phyloP scores from a whole-genome alignment of 2,329 filamentous ascomycete species.

The Elsinoe australis region DNA sequence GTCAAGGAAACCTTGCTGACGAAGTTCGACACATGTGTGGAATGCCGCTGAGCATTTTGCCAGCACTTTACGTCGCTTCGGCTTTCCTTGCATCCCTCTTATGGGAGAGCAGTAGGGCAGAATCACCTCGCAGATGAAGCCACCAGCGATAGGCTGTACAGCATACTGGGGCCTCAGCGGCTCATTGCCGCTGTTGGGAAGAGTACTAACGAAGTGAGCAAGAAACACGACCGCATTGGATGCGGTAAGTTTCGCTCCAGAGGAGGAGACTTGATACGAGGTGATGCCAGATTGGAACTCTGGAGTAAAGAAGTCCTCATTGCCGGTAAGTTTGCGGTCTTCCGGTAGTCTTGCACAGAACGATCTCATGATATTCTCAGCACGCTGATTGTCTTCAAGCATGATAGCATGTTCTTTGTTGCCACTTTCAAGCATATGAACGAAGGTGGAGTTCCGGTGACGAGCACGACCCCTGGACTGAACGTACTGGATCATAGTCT shows the following conservation, averaged over 20 bases:
- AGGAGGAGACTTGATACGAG: conserved; percentile 54
- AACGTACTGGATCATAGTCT: conserved; percentile 87
- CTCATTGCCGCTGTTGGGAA: conserved; percentile 52
- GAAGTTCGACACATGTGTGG: conserved; percentile 64
- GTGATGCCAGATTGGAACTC: conserved; percentile 38
- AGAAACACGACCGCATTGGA: conserved; percentile 64
- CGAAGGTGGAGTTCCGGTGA: conserved; percentile 66
- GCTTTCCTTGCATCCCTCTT: conserved; percentile 54
- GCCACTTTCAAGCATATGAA: conserved; percentile 70
- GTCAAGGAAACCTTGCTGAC: conserved; percentile 60
- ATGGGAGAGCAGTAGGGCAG: conserved; percentile 70
- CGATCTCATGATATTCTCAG: conserved; percentile 55
- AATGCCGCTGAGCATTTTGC: conserved; percentile 89
- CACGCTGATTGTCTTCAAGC: conserved; percentile 53
- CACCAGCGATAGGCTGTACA: conserved; percentile 47
- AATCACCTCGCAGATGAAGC: conserved; percentile 69
- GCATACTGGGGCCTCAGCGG: conserved; percentile 52
- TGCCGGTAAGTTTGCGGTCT: conserved; percentile 60
- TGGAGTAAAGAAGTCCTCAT: conserved; percentile 50
- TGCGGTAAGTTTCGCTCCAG: conserved; percentile 73
- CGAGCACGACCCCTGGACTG: conserved; percentile 86
- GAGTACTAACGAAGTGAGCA: conserved; percentile 62
- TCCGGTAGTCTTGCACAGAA: conserved; percentile 71
- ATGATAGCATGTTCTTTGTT: conserved; percentile 55
- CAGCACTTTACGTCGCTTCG: conserved; percentile 60